Conservation (phyloP, 75 land plant species). For the Azolla pinnata region DNA sequence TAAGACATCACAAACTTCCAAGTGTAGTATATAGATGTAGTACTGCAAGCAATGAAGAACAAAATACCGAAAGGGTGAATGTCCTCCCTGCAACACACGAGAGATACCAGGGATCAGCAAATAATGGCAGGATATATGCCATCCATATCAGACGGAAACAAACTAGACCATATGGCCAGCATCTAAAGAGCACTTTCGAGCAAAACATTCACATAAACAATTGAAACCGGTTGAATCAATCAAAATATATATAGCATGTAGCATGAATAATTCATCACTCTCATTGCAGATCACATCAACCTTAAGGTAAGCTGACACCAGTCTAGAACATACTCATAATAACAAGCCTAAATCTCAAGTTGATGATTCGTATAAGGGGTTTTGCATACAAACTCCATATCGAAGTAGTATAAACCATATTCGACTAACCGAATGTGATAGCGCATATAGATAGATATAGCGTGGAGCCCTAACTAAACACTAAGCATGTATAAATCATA, state of each 20-base stretch:
- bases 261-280: neutral
- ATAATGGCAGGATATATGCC: neutral
- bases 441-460: too few relatives aligned
- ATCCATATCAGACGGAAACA: neutral
- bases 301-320: too few relatives aligned
- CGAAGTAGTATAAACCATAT: too few relatives aligned
- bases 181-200: neutral
- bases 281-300: neutral
- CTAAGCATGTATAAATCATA: too few relatives aligned
- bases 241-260: neutral
- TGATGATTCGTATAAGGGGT: too few relatives aligned
- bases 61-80: neutral
- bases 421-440: too few relatives aligned
- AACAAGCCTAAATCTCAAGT: too few relatives aligned
- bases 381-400: too few relatives aligned
- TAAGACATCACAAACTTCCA: slow-evolving; percentile 1
- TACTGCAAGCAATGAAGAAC: neutral
- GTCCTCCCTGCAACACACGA: slow-evolving; percentile 1
- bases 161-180: neutral
- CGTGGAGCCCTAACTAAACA: too few relatives aligned
- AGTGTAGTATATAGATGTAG: neutral
- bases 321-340: too few relatives aligned
- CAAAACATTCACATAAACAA: neutral
- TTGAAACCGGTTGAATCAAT: neutral
- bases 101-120: neutral